Conservation (phyloP, 2,329 filamentous ascomycete species). For the Chalara sp. region DNA sequence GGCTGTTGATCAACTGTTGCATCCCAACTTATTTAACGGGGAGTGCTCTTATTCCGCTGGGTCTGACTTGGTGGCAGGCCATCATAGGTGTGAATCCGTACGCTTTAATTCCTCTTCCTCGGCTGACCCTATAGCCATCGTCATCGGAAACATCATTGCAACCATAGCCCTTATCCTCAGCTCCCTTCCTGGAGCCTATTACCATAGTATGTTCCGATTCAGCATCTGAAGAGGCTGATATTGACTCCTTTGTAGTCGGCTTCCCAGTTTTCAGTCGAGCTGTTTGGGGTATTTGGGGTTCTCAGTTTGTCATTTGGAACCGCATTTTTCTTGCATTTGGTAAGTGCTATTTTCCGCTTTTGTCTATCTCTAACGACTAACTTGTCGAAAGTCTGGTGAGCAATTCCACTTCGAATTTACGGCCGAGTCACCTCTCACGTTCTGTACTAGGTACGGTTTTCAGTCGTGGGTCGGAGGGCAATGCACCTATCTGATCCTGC, state of each 20-base stretch:
- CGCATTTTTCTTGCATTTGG: slow-evolving; percentile 34
- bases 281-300: slow-evolving; percentile 34
- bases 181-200: slow-evolving; percentile 33
- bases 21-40: slow-evolving; percentile 33
- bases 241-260: slow-evolving; percentile 19
- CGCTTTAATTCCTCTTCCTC: slow-evolving; percentile 27
- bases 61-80: slow-evolving; percentile 28
- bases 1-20: slow-evolving; percentile 31
- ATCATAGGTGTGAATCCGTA: slow-evolving; percentile 8
- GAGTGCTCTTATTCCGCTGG: not conserved
- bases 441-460: not conserved
- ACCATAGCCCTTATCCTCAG: slow-evolving; percentile 29
- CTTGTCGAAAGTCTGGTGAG: too few relatives aligned
- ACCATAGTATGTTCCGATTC: slow-evolving; percentile 23
- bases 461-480: slow-evolving; percentile 10
- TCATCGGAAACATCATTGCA: slow-evolving; percentile 32
- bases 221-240: too few relatives aligned
- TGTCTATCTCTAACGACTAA: too few relatives aligned
- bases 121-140: slow-evolving; percentile 33
- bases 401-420: too few relatives aligned
- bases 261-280: slow-evolving; percentile 29
- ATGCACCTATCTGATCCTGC: slow-evolving; percentile 16
- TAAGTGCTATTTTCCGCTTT: slow-evolving; percentile 21
- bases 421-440: too few relatives aligned
- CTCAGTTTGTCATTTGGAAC: slow-evolving; percentile 32